Percentiles rank a stretch among this genome's conserved stretches.
phyloP scores from a whole-genome alignment of 1,284 basidiomycete genomes.

The Papiliotrema laurentii region DNA sequence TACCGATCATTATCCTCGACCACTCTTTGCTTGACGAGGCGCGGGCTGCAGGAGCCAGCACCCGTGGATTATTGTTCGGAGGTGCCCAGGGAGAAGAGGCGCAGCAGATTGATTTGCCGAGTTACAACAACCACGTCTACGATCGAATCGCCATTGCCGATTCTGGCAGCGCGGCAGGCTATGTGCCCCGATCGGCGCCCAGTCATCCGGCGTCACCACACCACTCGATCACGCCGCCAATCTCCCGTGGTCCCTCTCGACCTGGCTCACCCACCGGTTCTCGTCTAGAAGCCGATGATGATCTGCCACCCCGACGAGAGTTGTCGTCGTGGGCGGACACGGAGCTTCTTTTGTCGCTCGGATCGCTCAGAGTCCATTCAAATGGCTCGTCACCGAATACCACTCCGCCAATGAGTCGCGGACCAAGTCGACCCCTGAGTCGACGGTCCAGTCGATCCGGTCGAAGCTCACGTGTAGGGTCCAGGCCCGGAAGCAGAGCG shows the following conservation, averaged over 20 bases:
- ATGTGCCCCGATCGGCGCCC: conserved; percentile 21
- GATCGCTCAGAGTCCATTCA: conserved; percentile 38
- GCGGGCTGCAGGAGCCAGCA: conserved; percentile 61
- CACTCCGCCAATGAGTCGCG: conserved; percentile 43
- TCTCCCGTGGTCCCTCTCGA: conserved; percentile 39
- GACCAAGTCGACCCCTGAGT: conserved; percentile 35
- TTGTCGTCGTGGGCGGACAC: conserved; percentile 73
- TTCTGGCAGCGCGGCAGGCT: conserved; percentile 46
- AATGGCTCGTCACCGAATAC: conserved; percentile 29
- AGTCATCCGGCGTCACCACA: conserved; percentile 23
- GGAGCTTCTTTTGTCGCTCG: conserved; percentile 67
- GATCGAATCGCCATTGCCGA: conserved; percentile 80
- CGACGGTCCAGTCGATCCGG: conserved; percentile 40
- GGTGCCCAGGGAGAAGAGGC: conserved; percentile 53
- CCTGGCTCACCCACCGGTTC: conserved; percentile 35
- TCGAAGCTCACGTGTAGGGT: conserved; percentile 42
- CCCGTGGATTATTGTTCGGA: conserved; percentile 64
- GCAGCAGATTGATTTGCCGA: conserved; percentile 68
- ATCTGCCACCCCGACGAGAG: conserved; percentile 48
- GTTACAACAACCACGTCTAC: conserved; percentile 79
- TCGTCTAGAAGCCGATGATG: conserved; percentile 14
- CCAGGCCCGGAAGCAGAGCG: conserved; percentile 51
- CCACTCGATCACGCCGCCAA: conserved; percentile 29
- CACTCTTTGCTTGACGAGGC: conserved; percentile 68
- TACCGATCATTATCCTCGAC: conserved; percentile 79